Conservation (phyloP, 139 green algal species). For the Monoraphidium neglectum region DNA sequence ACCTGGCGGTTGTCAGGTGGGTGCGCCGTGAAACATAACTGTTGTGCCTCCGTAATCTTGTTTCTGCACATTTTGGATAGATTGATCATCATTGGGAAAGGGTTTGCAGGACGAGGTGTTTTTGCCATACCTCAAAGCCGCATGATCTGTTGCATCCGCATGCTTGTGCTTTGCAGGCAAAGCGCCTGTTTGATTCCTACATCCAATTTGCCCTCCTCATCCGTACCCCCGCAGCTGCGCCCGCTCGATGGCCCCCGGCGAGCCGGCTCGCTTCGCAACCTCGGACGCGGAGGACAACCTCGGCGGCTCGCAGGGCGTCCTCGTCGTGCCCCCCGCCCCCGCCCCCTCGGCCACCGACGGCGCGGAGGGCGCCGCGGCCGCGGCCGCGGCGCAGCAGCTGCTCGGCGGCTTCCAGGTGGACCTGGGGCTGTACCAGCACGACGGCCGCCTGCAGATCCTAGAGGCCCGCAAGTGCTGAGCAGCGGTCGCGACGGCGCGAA, state of each 20-base stretch:
- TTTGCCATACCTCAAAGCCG: no score
- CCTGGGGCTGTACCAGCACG: conserved; percentile 9
- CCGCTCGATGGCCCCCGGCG: not conserved
- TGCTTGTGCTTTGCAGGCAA: not conserved
- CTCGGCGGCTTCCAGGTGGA: conserved; percentile 26
- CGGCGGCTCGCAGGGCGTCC: conserved; percentile 48
- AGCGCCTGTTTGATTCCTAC: not conserved
- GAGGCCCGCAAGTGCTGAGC: no score
- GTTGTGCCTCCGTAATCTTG: no score
- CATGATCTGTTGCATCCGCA: not conserved
- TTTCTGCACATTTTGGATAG: no score
- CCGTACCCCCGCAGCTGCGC: not conserved
- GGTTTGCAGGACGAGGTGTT: no score
- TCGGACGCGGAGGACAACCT: conserved; percentile 62
- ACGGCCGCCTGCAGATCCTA: no score
- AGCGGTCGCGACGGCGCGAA: no score
- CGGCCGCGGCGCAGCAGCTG: no score
- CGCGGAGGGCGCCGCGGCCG: no score
- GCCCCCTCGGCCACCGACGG: no score
- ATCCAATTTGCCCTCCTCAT: not conserved
- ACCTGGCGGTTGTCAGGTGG: conserved; percentile 39
- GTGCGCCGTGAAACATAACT: no score
- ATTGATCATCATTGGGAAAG: no score
- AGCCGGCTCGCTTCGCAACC: conserved; percentile 11
- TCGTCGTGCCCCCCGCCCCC: conserved; percentile 36